Evolutionary conservation across 768 basidiomycete genomes (phyloP), one percentile per base, ranked within the genome.

Genomic region (Pilatotrama ljubarskyi): DNA sequence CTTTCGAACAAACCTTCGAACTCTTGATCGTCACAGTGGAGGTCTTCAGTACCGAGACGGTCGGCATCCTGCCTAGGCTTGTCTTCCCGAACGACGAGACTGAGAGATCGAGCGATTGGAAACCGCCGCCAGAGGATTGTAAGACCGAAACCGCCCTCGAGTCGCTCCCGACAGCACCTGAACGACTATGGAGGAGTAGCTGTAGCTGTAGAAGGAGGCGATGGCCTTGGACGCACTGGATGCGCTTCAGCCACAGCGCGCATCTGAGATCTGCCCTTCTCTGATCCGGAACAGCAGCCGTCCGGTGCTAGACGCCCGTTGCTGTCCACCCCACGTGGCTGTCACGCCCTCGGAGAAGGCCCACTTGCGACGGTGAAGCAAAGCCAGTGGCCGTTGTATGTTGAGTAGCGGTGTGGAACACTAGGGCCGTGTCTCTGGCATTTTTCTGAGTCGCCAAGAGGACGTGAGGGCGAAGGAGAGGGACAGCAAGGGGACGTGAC

Each of bases 291-390:
- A 51, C 51, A 51, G 14, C 51, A 37, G 38, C 51, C 41, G 13
- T 42, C 37, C 50, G 15, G 2, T 18, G 29, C 24, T 18, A 58
- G 42, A 7, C 56, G 56, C 48, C 40, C 56, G 56, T 51, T 43
- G 57, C 57, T 36, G 36, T 51, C 17, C 17, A 6, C 14, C 18
- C 51, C 59, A 60, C 59, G 59, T 60, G 59, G 59, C 46, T 43
- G 59, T 60, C 59, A 60, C 59, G 47, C 42, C 25, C 37, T 7
- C 47, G 18, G 5, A 10, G 18, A 10, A 32, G 4, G 29, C 29
- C 29, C 29, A 4, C 29, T 32, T 32, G 29, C 29, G 29, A 32
- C 29, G n/a, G n/a, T n/a, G n/a, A n/a, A n/a, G n/a, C n/a, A n/a
- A n/a, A n/a, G n/a, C n/a, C n/a, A n/a, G n/a, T n/a, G n/a, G n/a